Percentiles rank a stretch among this genome's conserved stretches.
phyloP scores from a whole-genome alignment of 768 basidiomycete species.

The Mycena olivaceomarginata region DNA sequence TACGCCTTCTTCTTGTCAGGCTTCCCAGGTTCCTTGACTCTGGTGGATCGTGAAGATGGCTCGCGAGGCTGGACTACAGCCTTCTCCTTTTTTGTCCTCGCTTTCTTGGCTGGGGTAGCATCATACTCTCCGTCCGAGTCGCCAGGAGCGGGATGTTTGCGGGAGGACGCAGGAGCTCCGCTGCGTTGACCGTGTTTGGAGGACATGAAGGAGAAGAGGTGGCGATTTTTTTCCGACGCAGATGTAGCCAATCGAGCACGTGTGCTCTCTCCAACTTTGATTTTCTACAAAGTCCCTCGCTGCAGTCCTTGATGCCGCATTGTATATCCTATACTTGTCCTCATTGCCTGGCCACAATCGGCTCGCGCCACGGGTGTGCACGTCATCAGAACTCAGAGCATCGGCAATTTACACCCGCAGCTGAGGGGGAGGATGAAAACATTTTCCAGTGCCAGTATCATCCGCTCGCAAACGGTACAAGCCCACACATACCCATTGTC shows the following conservation, averaged over 20 bases:
- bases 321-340: constrained; percentile 8
- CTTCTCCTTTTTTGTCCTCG: no score
- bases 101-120: no score
- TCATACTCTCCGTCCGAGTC: no score
- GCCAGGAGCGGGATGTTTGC: no score
- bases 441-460: constrained; percentile 10
- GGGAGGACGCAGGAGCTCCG: no score
- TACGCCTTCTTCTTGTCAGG: neutral
- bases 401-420: constrained; percentile 13
- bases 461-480: neutral
- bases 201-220: neutral
- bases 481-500: neutral
- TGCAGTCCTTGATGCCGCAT: constrained; percentile 12
- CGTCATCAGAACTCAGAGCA: neutral
- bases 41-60: neutral
- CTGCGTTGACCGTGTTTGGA: neutral
- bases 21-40: neutral
- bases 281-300: neutral
- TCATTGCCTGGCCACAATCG: neutral
- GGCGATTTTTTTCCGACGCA: neutral
- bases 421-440: constrained; percentile 21
- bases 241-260: neutral
- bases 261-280: neutral
- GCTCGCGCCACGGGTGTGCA: neutral
- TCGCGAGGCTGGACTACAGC: no score